Conservation (phyloP, 2,329 filamentous ascomycete genomes). For the Aureobasidium sp. region DNA sequence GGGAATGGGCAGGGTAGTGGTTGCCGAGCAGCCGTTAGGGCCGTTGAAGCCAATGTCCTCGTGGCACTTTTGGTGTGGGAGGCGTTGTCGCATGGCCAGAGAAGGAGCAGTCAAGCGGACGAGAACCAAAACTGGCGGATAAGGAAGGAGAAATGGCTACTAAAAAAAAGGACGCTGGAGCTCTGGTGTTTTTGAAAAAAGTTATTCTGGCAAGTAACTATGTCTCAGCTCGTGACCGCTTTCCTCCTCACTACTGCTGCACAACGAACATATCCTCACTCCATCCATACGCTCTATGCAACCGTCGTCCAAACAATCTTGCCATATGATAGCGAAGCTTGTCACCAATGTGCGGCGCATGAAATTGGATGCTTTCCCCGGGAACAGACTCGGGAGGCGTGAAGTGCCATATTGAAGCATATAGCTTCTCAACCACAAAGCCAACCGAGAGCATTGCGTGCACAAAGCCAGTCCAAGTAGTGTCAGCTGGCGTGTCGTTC, state of each 20-base stretch:
- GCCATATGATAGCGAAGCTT: constrained; percentile 43
- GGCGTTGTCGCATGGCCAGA: neutral
- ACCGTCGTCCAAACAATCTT: constrained; percentile 38
- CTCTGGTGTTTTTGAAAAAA: no score
- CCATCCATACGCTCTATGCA: constrained; percentile 46
- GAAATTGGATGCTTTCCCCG: constrained; percentile 46
- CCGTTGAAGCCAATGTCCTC: neutral
- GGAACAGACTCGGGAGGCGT: constrained; percentile 33
- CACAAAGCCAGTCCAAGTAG: constrained; percentile 44
- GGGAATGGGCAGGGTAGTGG: neutral
- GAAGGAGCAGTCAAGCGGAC: neutral
- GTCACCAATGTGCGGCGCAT: constrained; percentile 47
- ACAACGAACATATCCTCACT: constrained; percentile 35
- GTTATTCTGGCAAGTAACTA: neutral
- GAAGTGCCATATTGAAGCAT: constrained; percentile 53
- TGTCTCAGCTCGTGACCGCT: neutral
- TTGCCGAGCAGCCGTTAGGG: neutral
- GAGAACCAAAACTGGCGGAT: no score
- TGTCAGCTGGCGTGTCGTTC: constrained; percentile 35
- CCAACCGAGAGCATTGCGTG: constrained; percentile 40
- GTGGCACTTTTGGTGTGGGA: neutral
- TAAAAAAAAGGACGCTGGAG: no score
- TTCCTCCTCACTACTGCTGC: neutral
- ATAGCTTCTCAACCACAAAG: constrained; percentile 46
- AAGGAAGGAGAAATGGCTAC: no score